Base-by-base conservation (phyloP, 1,284 basidiomycete genomes). In the Moesziomyces sp. region DNA sequence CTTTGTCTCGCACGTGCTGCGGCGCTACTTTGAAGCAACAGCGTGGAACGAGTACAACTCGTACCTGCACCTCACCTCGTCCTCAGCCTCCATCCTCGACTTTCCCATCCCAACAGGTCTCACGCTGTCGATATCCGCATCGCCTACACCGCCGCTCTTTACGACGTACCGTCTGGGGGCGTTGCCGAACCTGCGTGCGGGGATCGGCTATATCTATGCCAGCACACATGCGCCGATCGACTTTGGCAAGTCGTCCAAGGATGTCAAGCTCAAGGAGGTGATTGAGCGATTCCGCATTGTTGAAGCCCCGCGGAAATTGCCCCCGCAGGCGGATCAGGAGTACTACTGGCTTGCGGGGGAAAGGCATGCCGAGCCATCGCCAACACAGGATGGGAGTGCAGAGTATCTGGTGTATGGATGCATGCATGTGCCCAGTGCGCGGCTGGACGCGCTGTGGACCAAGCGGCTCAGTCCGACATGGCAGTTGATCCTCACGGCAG, bases 41-140 rank as follows among this genome's bases (percentile, higher is more conserved):
- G 92, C 92, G 68, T 98, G 95, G 95, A 95, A 95, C 81, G 93
- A 96, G 84, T 94, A 97, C 85, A 95, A 95, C 82, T 88, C 95
- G 8, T 97, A 94, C 82, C 90, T 92, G 6, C 93, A 96, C 78
- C 84, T 98, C 40, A 97, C 93, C 6, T 89, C 93, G 45, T 92
- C 93, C 40, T 95, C 93, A 3, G 54, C 74, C 10, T 81, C 61
- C 7, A 89, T 94, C 70, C 88, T 94, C 70, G 93, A 94, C 85
- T 94, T 94, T 78, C 88, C 88, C 23, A 89, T 93, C 34, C 93
- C 93, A 9, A 86, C 87, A 60, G 93, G 92, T 2, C 87, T 94
- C 23, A 89, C 91, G 76, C 87, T 94, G 63, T 90, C 90, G 5
- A 88, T 96, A 54, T 93, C 94, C 18, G 95, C 96, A 78, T 90